Conservation (phyloP, 345 rosid genomes). For the Dipteronia sinensis region DNA sequence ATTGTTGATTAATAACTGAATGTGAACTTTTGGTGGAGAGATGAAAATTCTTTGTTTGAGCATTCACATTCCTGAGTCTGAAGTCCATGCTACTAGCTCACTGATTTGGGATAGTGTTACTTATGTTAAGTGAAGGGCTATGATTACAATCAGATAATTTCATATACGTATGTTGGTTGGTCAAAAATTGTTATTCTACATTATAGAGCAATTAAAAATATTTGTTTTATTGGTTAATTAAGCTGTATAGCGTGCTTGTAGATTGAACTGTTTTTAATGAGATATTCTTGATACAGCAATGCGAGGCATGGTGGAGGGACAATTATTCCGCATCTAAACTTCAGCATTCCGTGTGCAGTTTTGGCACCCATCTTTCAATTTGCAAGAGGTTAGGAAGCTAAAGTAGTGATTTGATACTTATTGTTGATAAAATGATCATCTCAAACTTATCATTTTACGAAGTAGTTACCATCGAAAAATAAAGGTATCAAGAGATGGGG, state of each 20-base stretch:
- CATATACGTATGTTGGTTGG: too few species aligned
- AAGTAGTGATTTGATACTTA: conserved; percentile 12
- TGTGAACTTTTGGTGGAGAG: conserved; percentile 6
- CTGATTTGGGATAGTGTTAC: neutral
- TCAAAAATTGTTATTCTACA: too few species aligned
- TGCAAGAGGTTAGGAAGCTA: conserved; percentile 58
- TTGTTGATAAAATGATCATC: conserved; percentile 10
- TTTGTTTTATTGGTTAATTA: neutral
- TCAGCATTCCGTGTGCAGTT: conserved; percentile 88
- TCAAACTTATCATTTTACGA: neutral
- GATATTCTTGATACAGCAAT: conserved; percentile 57
- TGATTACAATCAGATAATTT: neutral
- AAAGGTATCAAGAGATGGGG: too few species aligned
- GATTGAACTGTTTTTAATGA: conserved; percentile 11
- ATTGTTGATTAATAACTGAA: neutral
- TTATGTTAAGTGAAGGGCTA: neutral
- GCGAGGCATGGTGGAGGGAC: conserved; percentile 90
- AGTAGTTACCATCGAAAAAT: neutral
- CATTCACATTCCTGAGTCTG: neutral
- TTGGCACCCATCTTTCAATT: conserved; percentile 75
- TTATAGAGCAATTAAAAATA: neutral
- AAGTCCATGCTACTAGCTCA: neutral
- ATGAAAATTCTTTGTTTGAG: neutral
- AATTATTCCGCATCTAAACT: conserved; percentile 87
- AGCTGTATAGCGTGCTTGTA: conserved; percentile 6